Evolutionary conservation across 192 early-diverging fungal genomes (phyloP).

Genomic region (Backusella macrospora): DNA sequence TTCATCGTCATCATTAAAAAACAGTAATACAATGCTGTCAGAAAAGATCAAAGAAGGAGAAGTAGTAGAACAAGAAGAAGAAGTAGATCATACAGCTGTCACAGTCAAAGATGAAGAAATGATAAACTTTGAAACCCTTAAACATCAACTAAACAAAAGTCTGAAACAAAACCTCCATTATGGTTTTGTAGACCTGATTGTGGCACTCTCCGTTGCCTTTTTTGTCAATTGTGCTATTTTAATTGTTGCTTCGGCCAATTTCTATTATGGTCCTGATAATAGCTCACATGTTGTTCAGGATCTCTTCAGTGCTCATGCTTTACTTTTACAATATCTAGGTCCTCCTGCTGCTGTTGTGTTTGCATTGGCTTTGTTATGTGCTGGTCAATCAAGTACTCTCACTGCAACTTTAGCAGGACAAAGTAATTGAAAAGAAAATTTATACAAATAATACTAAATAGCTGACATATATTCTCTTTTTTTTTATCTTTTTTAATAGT

Average conservation of each 20-base stretch:
- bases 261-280: slow-evolving; percentile 50
- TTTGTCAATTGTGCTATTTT: slow-evolving; percentile 81
- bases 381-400: slow-evolving; percentile 77
- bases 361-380: slow-evolving; percentile 74
- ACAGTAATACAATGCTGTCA: not conserved
- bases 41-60: slow-evolving; percentile 25
- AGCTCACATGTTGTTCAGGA: slow-evolving; percentile 53
- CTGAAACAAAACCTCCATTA: slow-evolving; percentile 41
- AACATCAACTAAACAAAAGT: slow-evolving; percentile 4
- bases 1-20: too few species aligned
- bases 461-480: not conserved
- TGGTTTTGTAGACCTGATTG: slow-evolving; percentile 63
- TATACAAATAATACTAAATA: not conserved
- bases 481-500: slow-evolving; percentile 38
- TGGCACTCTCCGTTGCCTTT: slow-evolving; percentile 72
- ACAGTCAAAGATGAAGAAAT: not conserved
- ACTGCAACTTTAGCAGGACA: slow-evolving; percentile 88
- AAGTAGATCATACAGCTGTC: not conserved
- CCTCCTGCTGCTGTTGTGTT: slow-evolving; percentile 66
- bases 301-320: slow-evolving; percentile 65
- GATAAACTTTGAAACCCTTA: slow-evolving; percentile 14
- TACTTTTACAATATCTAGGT: slow-evolving; percentile 64
- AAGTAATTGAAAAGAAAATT: not conserved
- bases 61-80: slow-evolving; percentile 18
- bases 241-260: slow-evolving; percentile 76